Evolutionary conservation across 2,329 filamentous ascomycete genomes (phyloP), one percentile per base, ranked within the genome.

Genomic region (Penicillium palitans): DNA sequence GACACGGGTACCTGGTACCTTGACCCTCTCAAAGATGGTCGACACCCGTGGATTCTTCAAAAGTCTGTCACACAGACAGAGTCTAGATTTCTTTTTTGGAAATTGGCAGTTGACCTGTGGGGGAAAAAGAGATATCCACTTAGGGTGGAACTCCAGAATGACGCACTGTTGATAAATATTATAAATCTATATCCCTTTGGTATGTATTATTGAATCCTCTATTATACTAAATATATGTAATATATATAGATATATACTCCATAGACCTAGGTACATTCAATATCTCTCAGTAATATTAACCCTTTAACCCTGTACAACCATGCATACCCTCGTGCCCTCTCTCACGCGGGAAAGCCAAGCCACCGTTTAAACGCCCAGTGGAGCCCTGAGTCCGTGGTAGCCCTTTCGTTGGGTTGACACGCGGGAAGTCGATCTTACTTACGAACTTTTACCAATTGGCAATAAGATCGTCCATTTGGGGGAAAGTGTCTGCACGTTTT

Each of bases 321-420:
- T 45, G 42, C 42, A 45, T 7, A 33, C 40, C 55, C 60, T 59
- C 60, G 54, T 62, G 58, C 57, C 49, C 40, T 53, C 19, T 24
- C 19, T 24, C 40, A 49, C 35, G 37, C 50, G 60, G 35, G 53
- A 39, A 52, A 35, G 58, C 58, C 58, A 64, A 59, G 58, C 24
- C 57, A 55, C 47, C 61, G 58, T 62, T 66, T 66, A 62, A 58
- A 58, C 61, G 62, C 64, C 62, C 60, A 40, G 64, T 66, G 64
- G 64, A 59, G 48, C 55, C 57, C 37, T 52, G 24, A 46, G 46
- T n/a, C 39, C 29, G 33, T 33, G 29, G 49, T 46, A 39, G 31
- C 13, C 47, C 44, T 46, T 40, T 60, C 46, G 42, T 52, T 59
- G 52, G 55, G 46, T 60, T 63, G 62, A 66, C 64, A 66, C 64